A percentile compares a stretch with the other conserved stretches of the same genome.
phyloP scores from a whole-genome alignment of 176 grass and related monocot genomes.

The Cymbopogon citratus region DNA sequence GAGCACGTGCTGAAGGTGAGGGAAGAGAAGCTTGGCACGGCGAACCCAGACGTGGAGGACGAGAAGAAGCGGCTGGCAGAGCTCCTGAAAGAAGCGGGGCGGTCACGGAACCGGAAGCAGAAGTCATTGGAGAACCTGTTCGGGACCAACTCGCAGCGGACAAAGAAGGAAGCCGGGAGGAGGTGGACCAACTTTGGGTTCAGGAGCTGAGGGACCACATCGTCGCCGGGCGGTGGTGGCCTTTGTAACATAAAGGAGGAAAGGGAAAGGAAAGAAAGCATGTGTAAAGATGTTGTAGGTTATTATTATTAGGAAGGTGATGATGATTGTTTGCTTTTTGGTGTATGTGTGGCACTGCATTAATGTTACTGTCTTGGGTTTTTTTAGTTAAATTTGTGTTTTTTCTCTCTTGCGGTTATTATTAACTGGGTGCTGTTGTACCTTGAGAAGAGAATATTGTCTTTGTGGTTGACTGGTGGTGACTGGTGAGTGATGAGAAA shows the following conservation, averaged over 20 bases:
- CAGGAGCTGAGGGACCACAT: slow-evolving; percentile 35
- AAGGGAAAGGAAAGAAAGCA: neutral
- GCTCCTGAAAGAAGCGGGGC: slow-evolving; percentile 82
- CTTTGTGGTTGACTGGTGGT: slow-evolving; percentile 4
- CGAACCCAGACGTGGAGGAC: slow-evolving; percentile 89
- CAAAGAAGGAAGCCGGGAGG: slow-evolving; percentile 70
- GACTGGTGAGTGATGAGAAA: slow-evolving; percentile 7
- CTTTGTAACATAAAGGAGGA: slow-evolving; percentile 46
- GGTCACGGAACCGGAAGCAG: slow-evolving; percentile 77
- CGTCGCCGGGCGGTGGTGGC: neutral
- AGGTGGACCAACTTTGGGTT: slow-evolving; percentile 94
- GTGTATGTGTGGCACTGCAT: neutral
- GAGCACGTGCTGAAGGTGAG: slow-evolving; percentile 89
- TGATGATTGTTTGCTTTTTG: slow-evolving; percentile 44
- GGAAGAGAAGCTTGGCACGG: slow-evolving; percentile 91
- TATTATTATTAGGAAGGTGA: slow-evolving; percentile 32
- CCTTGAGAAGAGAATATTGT: slow-evolving; percentile 19
- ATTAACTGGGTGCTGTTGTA: slow-evolving; percentile 17
- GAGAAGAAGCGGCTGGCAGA: slow-evolving; percentile 80
- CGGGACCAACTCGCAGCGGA: slow-evolving; percentile 34
- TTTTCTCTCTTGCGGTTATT: neutral
- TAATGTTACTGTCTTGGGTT: neutral
- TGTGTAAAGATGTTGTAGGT: slow-evolving; percentile 58
- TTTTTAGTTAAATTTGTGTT: neutral
- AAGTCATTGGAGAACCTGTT: slow-evolving; percentile 81